Evolutionary conservation across 768 basidiomycete species (phyloP).

Genomic region (Gelatoporia subvermispora): DNA sequence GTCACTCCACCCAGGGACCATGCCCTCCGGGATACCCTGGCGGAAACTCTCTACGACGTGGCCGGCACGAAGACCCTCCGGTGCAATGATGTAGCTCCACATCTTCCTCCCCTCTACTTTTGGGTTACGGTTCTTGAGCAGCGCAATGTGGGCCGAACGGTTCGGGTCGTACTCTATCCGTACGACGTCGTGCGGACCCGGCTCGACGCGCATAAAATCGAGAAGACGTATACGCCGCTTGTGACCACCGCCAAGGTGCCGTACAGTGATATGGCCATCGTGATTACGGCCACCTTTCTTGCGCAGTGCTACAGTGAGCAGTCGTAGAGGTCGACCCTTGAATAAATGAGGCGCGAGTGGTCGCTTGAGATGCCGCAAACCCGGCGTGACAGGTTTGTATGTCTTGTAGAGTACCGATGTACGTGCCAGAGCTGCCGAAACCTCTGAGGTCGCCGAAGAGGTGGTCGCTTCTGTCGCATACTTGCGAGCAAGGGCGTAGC

Average conservation of each 20-base stretch:
- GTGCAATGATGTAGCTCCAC: conserved; percentile 92
- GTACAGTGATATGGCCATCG: conserved; percentile 80
- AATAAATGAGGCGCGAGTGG: conserved; percentile 81
- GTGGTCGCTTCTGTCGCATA: conserved; percentile 34
- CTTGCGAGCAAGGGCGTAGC: conserved; percentile 18
- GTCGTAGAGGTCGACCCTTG: conserved; percentile 77
- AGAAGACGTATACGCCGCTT: conserved; percentile 77
- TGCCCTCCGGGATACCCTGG: conserved; percentile 71
- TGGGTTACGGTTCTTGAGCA: conserved; percentile 62
- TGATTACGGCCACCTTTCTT: conserved; percentile 84
- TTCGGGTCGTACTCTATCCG: conserved; percentile 97
- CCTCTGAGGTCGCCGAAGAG: conserved; percentile 26
- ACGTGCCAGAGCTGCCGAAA: conserved; percentile 43
- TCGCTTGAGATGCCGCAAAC: conserved; percentile 81
- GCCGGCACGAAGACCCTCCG: conserved; percentile 85
- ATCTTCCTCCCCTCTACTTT: conserved; percentile 46
- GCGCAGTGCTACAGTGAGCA: conserved; percentile 76
- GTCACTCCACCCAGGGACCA: conserved; percentile 46
- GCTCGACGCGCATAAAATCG: conserved; percentile 77
- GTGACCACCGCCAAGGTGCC: conserved; percentile 90
- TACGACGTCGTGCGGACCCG: conserved; percentile 83
- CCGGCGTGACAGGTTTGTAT: conserved; percentile 84
- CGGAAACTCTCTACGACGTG: conserved; percentile 85
- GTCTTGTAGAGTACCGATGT: conserved; percentile 69
- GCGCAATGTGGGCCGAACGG: conserved; percentile 89